A percentile compares a stretch with the other conserved stretches of the same genome.
Conservation (phyloP, 164 flowering plant genomes). For the Liriodendron chinense region DNA sequence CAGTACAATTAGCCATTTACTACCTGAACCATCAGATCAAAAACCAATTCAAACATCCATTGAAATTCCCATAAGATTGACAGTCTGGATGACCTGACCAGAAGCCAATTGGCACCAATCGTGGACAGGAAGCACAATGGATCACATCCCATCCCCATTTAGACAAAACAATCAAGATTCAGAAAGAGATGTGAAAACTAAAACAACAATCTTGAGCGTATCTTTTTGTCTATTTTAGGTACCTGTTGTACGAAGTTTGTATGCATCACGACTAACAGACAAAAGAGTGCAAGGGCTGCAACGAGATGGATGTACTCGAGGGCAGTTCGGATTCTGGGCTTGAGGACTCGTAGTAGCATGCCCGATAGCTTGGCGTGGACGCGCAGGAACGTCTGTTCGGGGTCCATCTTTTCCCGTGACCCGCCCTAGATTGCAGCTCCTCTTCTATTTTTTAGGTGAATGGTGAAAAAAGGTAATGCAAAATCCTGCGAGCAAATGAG, state of each 20-base stretch:
- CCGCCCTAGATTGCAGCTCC: neutral
- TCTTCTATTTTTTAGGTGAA: neutral
- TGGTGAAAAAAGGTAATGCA: too few relatives aligned
- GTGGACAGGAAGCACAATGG: too few relatives aligned
- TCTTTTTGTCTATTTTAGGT: neutral
- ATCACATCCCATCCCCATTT: neutral
- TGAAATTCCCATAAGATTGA: too few relatives aligned
- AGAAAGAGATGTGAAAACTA: neutral
- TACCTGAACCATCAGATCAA: neutral
- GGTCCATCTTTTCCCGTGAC: conserved; percentile 59
- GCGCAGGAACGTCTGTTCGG: conserved; percentile 88
- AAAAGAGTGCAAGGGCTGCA: conserved; percentile 66
- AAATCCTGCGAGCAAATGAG: too few relatives aligned
- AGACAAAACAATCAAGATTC: neutral
- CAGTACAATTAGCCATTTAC: neutral
- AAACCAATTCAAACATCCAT: neutral
- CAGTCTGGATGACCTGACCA: too few relatives aligned
- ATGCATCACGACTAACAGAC: conserved; percentile 88
- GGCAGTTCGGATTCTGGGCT: conserved; percentile 62
- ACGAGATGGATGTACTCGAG: conserved; percentile 69
- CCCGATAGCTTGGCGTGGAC: conserved; percentile 72
- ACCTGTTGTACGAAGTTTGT: conserved; percentile 94
- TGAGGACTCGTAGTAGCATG: conserved; percentile 57
- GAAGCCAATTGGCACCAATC: too few relatives aligned
- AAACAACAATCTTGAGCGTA: too few relatives aligned